Base-by-base conservation (phyloP, 73 alveolate genomes). In the Paraurostyla sp. region DNA sequence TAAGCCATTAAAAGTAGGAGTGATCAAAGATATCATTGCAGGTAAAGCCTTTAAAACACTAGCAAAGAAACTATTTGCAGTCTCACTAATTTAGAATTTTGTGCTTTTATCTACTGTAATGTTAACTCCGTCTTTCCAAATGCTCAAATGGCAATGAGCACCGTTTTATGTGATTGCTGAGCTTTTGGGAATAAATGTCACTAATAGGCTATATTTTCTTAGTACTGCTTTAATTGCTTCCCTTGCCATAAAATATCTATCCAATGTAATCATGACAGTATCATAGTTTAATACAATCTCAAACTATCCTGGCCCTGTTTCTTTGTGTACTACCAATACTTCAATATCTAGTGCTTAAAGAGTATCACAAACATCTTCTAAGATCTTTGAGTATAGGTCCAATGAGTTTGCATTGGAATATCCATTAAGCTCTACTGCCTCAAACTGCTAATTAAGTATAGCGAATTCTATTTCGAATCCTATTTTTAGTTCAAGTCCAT, bases 391-490 rank as follows among this genome's bases (percentile, higher is more conserved):
- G 49, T n/a, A 78, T 6, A n/a, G 9, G 9, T 54, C 60, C 13
- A 29, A 7, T 4, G 89, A 52, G 30, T 54, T 29, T 2, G 80
- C 27, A 27, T 46, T 22, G 0, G 71, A 46, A 23, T 54, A 78
- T 7, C 43, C 25, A 36, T 35, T 54, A 11, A 13, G 29, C 32
- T 78, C 89, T 29, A 54, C 78, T 15, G 89, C 63, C 32, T 23
- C 45, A 60, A 29, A 51, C 41, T 29, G 0, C 40, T 40, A 7
- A 36, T 78, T 78, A 22, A 43, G 3, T 20, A 78, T 78, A 27
- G 42, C n/a, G 41, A 78, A 78, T 52, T 78, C 89, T 6, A 78
- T 30, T 36, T 78, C 89, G 30, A 78, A 18, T 0, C 89, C 89
- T 51, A 54, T 54, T 36, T 54, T 32, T 7, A 78, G 0, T 38